Percentiles rank a stretch among this genome's conserved stretches.
phyloP scores from a whole-genome alignment of 352 stramenopile genomes.

The Pythium phragmitis region DNA sequence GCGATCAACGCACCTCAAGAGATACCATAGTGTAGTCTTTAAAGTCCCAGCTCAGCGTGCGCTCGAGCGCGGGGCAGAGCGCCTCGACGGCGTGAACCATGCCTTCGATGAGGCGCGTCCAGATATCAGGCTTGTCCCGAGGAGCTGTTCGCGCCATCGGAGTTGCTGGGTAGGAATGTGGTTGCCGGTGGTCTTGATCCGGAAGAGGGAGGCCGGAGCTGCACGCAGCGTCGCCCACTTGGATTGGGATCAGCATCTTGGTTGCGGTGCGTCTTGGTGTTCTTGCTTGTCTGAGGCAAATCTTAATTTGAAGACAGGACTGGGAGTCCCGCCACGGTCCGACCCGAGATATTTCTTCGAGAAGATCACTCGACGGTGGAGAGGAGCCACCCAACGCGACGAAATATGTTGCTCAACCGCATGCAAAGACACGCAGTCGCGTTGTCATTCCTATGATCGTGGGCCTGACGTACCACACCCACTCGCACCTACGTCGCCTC shows the following conservation, averaged over 20 bases:
- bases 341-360: background rate
- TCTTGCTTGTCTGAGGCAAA: too few relatives aligned
- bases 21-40: constrained; percentile 2
- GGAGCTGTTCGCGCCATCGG: background rate
- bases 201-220: too few relatives aligned
- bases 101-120: constrained; percentile 18
- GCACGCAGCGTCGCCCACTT: too few relatives aligned
- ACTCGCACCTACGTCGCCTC: too few relatives aligned
- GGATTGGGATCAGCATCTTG: too few relatives aligned
- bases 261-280: too few relatives aligned
- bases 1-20: constrained; percentile 9
- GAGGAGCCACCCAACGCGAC: background rate
- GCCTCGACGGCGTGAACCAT: constrained; percentile 18
- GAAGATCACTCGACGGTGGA: background rate
- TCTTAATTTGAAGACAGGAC: too few relatives aligned
- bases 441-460: background rate
- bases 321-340: background rate
- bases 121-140: constrained; percentile 3
- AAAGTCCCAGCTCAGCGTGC: constrained; percentile 20
- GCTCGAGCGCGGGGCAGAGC: constrained; percentile 21
- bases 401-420: background rate
- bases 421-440: background rate
- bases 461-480: too few relatives aligned
- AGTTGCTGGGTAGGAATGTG: background rate
- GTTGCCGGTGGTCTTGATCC: too few relatives aligned